These are phyloP conservation scores for Hansfordia pulvinata DNA, from an alignment of 2,329 filamentous ascomycete species.

Conservation along the genomic window DNA sequence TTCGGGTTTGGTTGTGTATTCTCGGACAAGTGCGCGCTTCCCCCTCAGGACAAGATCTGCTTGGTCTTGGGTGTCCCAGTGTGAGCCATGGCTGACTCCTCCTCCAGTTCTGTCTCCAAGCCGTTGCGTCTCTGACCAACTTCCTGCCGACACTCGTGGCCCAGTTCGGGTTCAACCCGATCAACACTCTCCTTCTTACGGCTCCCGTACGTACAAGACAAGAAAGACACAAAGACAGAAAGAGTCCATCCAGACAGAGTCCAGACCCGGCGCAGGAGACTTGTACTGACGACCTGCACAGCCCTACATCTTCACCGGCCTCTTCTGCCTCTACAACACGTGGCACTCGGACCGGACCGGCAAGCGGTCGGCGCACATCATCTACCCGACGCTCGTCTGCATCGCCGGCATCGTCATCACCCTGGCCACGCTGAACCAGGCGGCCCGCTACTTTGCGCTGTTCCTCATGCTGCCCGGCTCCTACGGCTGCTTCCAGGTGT, in stretches of 20 bases:
- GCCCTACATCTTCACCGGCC: conserved; percentile 14
- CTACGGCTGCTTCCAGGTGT: conserved; percentile 12
- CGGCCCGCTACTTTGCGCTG: conserved; percentile 10
- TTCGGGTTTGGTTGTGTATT: conserved; percentile 13
- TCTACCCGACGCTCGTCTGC: conserved; percentile 8
- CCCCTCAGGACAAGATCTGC: conserved; percentile 9
- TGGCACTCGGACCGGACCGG: conserved; percentile 15
- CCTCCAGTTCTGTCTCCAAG: conserved; percentile 16
- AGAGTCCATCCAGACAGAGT: too few relatives aligned
- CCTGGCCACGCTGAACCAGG: conserved; percentile 9
- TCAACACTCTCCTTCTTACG: conserved; percentile 14
- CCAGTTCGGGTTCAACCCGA: conserved; percentile 13
- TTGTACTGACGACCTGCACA: conserved; percentile 5
- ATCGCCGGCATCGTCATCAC: conserved; percentile 12
- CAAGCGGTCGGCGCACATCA: conserved; percentile 10
- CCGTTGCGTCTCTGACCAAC: conserved; percentile 16
- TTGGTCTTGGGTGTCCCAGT: too few relatives aligned
- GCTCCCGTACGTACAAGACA: too few relatives aligned
- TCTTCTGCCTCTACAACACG: conserved; percentile 14
- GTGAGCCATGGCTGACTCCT: too few relatives aligned
- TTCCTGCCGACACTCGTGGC: conserved; percentile 17
- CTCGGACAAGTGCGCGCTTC: too few relatives aligned
- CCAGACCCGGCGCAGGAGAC: not conserved
- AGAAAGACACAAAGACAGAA: too few relatives aligned
- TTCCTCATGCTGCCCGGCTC: conserved; percentile 10